phyloP scores from a whole-genome alignment of 2,329 filamentous ascomycete species.

The Apiospora koreana region DNA sequence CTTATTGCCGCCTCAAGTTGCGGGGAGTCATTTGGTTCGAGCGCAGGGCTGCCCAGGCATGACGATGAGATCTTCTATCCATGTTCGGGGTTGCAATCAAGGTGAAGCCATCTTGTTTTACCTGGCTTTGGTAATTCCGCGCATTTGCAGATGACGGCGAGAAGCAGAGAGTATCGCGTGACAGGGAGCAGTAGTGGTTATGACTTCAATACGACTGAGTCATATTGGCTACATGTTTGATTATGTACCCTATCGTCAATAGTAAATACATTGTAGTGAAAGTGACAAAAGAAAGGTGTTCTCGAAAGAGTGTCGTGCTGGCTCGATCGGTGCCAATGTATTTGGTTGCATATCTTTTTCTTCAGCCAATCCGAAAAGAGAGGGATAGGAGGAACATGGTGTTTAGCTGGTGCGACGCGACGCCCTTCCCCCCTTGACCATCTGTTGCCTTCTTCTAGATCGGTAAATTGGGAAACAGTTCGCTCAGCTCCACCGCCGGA shows the following conservation, averaged over 20 bases:
- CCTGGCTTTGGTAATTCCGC: too few species aligned
- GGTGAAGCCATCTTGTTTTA: too few species aligned
- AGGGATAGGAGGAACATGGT: not conserved
- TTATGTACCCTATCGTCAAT: not conserved
- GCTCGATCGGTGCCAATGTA: not conserved
- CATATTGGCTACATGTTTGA: not conserved
- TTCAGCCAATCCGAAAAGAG: not conserved
- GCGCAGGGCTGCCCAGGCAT: not conserved
- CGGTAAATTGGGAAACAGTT: not conserved
- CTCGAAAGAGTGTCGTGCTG: not conserved
- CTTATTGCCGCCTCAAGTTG: not conserved
- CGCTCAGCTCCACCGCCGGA: not conserved
- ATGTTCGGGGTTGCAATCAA: too few species aligned
- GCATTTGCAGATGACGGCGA: too few species aligned
- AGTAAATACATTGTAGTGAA: too few species aligned
- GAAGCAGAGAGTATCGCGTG: too few species aligned
- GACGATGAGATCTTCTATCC: too few species aligned
- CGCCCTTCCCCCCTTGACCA: not conserved
- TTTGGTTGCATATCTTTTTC: not conserved
- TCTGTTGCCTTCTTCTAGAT: not conserved
- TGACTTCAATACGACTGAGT: too few species aligned
- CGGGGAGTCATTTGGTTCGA: not conserved
- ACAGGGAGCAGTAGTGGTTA: not conserved
- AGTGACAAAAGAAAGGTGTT: not conserved
- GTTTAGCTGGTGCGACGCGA: not conserved